Conservation (phyloP, 2,329 filamentous ascomycete genomes). For the Diplodia corticola region DNA sequence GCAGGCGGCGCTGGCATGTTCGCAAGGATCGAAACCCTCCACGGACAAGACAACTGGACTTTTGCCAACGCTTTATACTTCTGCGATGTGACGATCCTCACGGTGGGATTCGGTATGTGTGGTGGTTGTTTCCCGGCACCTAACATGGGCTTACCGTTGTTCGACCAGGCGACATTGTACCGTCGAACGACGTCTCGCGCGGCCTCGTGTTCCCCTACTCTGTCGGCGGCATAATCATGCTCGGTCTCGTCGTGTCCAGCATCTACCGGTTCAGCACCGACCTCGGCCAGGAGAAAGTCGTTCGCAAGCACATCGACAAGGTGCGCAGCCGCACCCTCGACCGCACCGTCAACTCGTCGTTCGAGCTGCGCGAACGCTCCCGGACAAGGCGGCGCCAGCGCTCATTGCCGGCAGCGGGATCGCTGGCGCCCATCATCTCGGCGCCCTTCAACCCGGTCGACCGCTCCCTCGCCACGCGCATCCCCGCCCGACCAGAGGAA, state of each 20-base stretch:
- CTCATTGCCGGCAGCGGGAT: not conserved
- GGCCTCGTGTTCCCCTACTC: constrained; percentile 81
- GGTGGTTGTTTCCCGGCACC: not conserved
- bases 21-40: constrained; percentile 59
- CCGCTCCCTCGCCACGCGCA: constrained; percentile 23
- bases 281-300: constrained; percentile 62
- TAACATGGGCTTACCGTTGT: not conserved
- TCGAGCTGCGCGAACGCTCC: constrained; percentile 47
- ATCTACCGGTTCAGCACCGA: constrained; percentile 68
- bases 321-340: constrained; percentile 56
- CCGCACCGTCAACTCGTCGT: constrained; percentile 55
- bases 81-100: constrained; percentile 45
- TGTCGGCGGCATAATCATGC: constrained; percentile 77
- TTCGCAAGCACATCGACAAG: constrained; percentile 59
- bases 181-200: constrained; percentile 58
- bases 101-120: constrained; percentile 36
- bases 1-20: constrained; percentile 77
- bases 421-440: constrained; percentile 21
- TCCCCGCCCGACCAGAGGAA: not conserved
- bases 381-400: not conserved
- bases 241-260: constrained; percentile 79
- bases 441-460: constrained; percentile 26
- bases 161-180: constrained; percentile 53
- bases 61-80: constrained; percentile 68
- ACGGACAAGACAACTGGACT: constrained; percentile 56